These are phyloP conservation scores for Exophiala phaeomuriformis DNA, from an alignment of 2,329 filamentous ascomycete genomes.

Conservation along the genomic window DNA sequence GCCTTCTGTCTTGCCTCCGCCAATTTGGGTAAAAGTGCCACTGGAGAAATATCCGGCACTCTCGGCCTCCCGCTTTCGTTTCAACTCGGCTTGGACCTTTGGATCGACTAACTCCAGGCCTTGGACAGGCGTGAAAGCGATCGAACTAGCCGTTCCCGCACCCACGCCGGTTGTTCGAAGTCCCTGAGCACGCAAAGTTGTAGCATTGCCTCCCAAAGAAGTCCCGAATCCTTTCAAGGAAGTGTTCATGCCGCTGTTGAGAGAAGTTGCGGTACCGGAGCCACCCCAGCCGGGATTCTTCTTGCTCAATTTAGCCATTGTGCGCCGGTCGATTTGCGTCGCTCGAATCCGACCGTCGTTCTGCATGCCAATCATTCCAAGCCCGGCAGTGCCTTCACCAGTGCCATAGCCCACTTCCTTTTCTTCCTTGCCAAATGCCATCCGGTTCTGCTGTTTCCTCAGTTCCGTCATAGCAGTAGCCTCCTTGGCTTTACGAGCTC, in stretches of 20 bases:
- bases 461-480: conserved; percentile 95
- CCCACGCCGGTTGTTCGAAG: conserved; percentile 77
- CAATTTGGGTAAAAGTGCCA: conserved; percentile 88
- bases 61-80: conserved; percentile 83
- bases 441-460: conserved; percentile 88
- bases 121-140: conserved; percentile 91
- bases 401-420: conserved; percentile 84
- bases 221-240: conserved; percentile 69
- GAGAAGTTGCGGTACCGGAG: conserved; percentile 44
- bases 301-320: conserved; percentile 83
- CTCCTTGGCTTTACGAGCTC: conserved; percentile 91
- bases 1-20: conserved; percentile 36
- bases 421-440: conserved; percentile 94
- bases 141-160: conserved; percentile 70
- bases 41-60: conserved; percentile 96
- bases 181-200: conserved; percentile 69
- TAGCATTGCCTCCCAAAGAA: conserved; percentile 50
- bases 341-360: conserved; percentile 85
- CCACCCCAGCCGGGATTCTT: conserved; percentile 95
- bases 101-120: conserved; percentile 93
- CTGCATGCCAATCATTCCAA: conserved; percentile 90
- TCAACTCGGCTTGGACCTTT: conserved; percentile 79
- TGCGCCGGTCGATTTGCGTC: conserved; percentile 85
- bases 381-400: conserved; percentile 73
- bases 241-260: conserved; percentile 57